Base-by-base conservation (phyloP, 2,329 filamentous ascomycete species). In the Alternaria viburni region DNA sequence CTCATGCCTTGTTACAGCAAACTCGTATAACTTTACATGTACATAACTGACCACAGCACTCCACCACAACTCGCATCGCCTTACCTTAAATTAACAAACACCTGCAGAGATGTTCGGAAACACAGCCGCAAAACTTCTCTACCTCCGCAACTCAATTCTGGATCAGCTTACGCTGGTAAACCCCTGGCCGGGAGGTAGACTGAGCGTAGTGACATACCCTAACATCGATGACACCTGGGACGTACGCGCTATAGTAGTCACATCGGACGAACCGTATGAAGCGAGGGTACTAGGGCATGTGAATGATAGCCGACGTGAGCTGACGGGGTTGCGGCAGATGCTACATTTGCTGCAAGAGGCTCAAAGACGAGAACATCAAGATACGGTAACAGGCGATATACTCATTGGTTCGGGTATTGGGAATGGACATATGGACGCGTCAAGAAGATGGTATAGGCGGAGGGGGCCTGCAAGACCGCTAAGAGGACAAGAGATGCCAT, bases 371-470 rank as follows among this genome's bases (percentile, higher is more conserved):
- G 1, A n/a, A 3, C 32, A 1, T 41, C 32, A 41, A 41, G 32
- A n/a, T 0, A 41, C 4, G 15, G 2, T n/a, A n/a, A 41, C 32
- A n/a, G 32, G 32, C 32, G 32, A 41, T n/a, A 41, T 41, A 41
- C 32, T 41, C 15, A n/a, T 9, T 2, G 1, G 15, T n/a, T 1
- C 32, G 15, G 32, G 15, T 41, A 10, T n/a, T 41, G 32, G 15
- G 15, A 10, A 5, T 41, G 7, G 4, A n/a, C 32, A 41, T 36
- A 36, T 3, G 4, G 13, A 36, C 13, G 13, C 2, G 1, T 36
- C 1, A 41, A n/a, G 32, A 0, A 3, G 1, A n/a, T n/a, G 1
- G 1, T 15, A 41, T 41, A 3, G 15, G 15, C 3, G 4, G 15
- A 41, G 32, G 15, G 32, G 32, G 32, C 2, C 32, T 41, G 32